Evolutionary conservation across 805 yeast species (phyloP).

Genomic region (Kockiozyma suomiensis): DNA sequence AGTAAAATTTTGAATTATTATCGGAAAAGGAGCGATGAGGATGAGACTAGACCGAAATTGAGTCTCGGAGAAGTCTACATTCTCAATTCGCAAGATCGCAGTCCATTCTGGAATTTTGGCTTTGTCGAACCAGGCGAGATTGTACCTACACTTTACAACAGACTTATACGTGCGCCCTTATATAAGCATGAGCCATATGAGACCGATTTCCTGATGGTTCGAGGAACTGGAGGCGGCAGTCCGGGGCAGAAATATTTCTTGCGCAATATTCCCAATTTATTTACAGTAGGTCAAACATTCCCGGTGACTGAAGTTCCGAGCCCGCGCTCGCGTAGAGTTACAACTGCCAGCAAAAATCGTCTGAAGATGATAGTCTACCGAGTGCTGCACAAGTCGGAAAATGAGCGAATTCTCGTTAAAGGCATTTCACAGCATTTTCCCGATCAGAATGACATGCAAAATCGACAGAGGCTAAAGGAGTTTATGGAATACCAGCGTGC

Average conservation of each 20-base stretch:
- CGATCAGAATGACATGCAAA: constrained; percentile 96
- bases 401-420: constrained; percentile 74
- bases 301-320: constrained; percentile 97
- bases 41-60: constrained; percentile 81
- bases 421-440: constrained; percentile 94
- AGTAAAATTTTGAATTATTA: constrained; percentile 90
- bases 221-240: constrained; percentile 71
- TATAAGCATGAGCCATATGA: constrained; percentile 77
- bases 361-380: constrained; percentile 92
- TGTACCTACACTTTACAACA: constrained; percentile 91
- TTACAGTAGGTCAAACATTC: constrained; percentile 87
- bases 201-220: constrained; percentile 80
- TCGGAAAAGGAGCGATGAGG: constrained; percentile 79
- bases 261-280: constrained; percentile 68
- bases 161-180: constrained; percentile 89
- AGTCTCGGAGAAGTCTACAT: constrained; percentile 94
- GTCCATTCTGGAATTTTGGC: constrained; percentile 98
- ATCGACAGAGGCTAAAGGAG: constrained; percentile 90
- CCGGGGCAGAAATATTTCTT: constrained; percentile 67
- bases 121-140: constrained; percentile 92
- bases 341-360: constrained; percentile 87
- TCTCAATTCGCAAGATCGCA: constrained; percentile 91
- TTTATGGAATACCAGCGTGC: constrained; percentile 96
- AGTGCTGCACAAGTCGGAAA: constrained; percentile 72
- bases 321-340: constrained; percentile 94